Evolutionary conservation across 1,284 basidiomycete species (phyloP), one percentile per base, ranked within the genome.

Genomic region (Ceraceosorus bombacis): DNA sequence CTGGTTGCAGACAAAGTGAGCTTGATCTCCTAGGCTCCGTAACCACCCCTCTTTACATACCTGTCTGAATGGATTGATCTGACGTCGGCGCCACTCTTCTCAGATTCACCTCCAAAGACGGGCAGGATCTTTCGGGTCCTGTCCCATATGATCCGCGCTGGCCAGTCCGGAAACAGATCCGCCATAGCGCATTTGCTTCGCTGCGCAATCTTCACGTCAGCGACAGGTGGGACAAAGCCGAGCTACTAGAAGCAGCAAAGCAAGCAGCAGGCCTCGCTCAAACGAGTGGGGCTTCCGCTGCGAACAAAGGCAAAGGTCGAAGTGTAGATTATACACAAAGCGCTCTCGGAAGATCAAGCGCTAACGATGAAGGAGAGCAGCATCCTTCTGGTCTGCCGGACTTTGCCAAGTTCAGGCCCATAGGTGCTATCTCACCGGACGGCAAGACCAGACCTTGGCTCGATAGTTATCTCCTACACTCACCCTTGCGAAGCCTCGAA

Each of bases 1-100:
- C 0, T 76, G 74, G 74, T 43, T 76, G 10, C 74, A 76, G 60
- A 67, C 73, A 49, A 76, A 76, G 57, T 68, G 41, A 41, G 64
- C 61, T 6, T 6, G 8, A 7, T 15, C 3, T 12, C 4, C 46
- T 15, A 56, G 46, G 54, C n/a, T 55, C n/a, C 1, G 5, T 57
- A 9, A 39, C 49, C 41, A 37, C 10, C 15, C 40, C 15, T 57
- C 6, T 57, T 57, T 15, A 4, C 2, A 12, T 57, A 27, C 27
- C 27, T 27, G 27, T 27, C 27, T 27, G 27, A 27, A 37, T 7
- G 12, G 10, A 37, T 54, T 27, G 8, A 40, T 8, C 7, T 46
- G 8, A 54, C 5, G 12, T 55, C 13, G 6, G 6, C 8, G 12
- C 15, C 3, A 15, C 5, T n/a, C 36, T 50, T 7, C 15, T 6